Conservation (phyloP, 257 asterid species). For the Nicotiana undulata region DNA sequence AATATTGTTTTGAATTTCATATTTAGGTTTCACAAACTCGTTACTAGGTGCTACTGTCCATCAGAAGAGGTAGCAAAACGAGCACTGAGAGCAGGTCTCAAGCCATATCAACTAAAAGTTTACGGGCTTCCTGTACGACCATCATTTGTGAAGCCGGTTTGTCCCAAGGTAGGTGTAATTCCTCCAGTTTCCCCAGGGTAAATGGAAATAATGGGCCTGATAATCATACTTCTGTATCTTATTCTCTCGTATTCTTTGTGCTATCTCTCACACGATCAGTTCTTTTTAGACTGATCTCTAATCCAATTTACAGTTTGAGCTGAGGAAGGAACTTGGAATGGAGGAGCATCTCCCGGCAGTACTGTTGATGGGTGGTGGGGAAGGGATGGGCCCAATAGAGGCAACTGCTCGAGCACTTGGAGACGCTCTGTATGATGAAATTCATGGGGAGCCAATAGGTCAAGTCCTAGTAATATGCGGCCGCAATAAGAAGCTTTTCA, state of each 20-base stretch:
- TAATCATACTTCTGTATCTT: neutral
- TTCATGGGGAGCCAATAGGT: constrained; percentile 64
- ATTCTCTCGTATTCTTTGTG: neutral
- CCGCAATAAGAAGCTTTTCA: constrained; percentile 75
- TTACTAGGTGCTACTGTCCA: constrained; percentile 91
- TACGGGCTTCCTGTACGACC: constrained; percentile 98
- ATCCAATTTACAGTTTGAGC: constrained; percentile 40
- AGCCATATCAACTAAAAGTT: constrained; percentile 76
- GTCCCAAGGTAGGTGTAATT: constrained; percentile 53
- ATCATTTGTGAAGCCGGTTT: constrained; percentile 83
- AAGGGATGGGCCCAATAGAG: constrained; percentile 99
- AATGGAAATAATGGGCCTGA: neutral
- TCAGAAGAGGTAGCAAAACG: constrained; percentile 95
- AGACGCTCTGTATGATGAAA: constrained; percentile 69
- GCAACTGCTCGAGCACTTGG: constrained; percentile 93
- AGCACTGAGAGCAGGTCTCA: constrained; percentile 90
- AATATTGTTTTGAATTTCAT: constrained; percentile 19
- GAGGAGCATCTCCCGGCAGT: constrained; percentile 86
- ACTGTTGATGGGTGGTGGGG: constrained; percentile 97
- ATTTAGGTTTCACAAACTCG: constrained; percentile 98
- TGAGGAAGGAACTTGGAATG: constrained; percentile 85
- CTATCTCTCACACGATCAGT: neutral
- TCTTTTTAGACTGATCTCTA: neutral
- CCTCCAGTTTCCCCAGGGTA: neutral
- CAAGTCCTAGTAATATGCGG: constrained; percentile 92